These are phyloP conservation scores for Talaromyces sp. DNA, from an alignment of 2,329 filamentous ascomycete species.

Conservation along the genomic window DNA sequence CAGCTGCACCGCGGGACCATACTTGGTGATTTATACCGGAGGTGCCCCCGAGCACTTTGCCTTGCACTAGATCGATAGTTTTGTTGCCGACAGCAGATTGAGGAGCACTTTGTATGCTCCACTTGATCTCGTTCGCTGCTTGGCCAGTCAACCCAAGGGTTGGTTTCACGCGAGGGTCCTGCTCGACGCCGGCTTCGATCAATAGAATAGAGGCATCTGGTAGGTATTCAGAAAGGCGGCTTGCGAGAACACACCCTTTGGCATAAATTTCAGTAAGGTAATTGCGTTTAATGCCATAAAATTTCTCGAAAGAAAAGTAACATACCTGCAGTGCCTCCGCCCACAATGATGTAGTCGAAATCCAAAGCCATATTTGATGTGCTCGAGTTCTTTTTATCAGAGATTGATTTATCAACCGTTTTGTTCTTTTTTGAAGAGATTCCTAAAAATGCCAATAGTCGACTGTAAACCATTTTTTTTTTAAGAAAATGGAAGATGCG, in stretches of 20 bases:
- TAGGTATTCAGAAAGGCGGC: not conserved
- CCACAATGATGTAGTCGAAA: not conserved
- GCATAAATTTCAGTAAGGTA: not conserved
- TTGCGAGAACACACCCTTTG: not conserved
- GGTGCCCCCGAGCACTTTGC: not conserved
- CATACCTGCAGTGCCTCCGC: not conserved
- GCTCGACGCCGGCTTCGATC: not conserved
- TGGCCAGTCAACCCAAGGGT: not conserved
- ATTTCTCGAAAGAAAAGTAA: not conserved
- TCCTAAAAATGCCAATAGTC: not conserved
- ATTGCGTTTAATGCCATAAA: not conserved
- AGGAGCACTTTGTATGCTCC: not conserved
- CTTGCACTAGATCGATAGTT: not conserved
- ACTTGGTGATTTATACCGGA: not conserved
- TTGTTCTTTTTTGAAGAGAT: not conserved
- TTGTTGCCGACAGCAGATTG: not conserved
- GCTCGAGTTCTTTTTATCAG: not conserved
- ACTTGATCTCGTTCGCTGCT: constrained; percentile 1
- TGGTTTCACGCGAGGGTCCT: not conserved
- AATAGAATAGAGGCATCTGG: not conserved
- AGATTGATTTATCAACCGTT: not conserved
- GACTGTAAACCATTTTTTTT: not conserved
- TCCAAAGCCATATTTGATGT: not conserved
- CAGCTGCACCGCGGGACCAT: not conserved
- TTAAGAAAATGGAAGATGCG: not conserved